Evolutionary conservation across 345 rosid species (phyloP).

Genomic region (Turnera subulata): DNA sequence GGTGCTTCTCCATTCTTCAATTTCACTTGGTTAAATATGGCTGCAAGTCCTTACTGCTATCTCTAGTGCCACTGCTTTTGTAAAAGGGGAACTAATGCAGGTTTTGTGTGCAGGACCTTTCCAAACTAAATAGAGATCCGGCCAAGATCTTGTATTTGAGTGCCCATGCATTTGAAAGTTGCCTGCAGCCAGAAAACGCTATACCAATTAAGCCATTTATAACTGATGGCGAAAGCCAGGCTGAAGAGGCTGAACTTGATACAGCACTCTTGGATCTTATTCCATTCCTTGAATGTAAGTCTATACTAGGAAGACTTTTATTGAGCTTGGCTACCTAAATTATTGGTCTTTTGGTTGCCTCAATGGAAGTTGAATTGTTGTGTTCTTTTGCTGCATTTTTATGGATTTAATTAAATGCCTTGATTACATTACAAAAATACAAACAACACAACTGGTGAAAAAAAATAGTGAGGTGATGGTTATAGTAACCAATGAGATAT

Average conservation of each 20-base stretch:
- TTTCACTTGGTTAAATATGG: not conserved
- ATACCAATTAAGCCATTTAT: conserved; percentile 77
- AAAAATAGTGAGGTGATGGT: too few relatives aligned
- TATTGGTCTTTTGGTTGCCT: too few relatives aligned
- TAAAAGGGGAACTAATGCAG: conserved; percentile 9
- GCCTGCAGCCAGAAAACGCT: conserved; percentile 90
- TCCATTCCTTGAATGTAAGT: conserved; percentile 95
- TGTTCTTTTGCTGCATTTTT: too few relatives aligned
- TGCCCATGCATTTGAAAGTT: conserved; percentile 68
- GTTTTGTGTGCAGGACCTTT: conserved; percentile 65
- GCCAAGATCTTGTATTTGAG: conserved; percentile 73
- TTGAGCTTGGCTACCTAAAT: not conserved
- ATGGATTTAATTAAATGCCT: too few relatives aligned
- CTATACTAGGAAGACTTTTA: not conserved
- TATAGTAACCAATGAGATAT: too few relatives aligned
- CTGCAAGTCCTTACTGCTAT: not conserved
- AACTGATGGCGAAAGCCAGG: conserved; percentile 46
- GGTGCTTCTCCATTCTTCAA: not conserved
- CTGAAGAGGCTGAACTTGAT: conserved; percentile 32
- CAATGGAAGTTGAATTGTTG: not conserved
- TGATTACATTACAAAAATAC: too few relatives aligned
- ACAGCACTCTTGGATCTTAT: conserved; percentile 89
- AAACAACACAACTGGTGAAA: too few relatives aligned
- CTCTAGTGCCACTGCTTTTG: not conserved
- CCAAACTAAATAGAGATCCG: conserved; percentile 95